Evolutionary conservation across 1,139 yeast species (phyloP).

Genomic region (Pneumocystis oryctolagi): DNA sequence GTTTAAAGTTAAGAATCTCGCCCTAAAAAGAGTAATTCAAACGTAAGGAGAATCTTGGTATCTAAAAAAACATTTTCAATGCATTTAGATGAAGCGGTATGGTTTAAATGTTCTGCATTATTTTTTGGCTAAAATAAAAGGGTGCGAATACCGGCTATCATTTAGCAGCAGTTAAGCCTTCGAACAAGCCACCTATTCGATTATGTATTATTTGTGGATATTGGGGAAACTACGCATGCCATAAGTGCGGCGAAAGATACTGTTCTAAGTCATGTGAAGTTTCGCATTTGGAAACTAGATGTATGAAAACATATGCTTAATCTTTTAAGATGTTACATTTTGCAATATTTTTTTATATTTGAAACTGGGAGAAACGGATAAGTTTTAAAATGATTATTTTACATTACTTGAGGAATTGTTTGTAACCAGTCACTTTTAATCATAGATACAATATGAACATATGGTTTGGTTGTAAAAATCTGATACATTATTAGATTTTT

Average conservation of each 20-base stretch:
- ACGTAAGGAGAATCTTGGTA: constrained; percentile 24
- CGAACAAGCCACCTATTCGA: constrained; percentile 25
- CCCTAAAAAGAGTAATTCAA: constrained; percentile 9
- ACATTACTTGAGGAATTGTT: constrained; percentile 43
- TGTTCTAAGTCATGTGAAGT: constrained; percentile 27
- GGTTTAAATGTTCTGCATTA: not conserved
- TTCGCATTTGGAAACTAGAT: constrained; percentile 30
- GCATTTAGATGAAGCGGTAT: constrained; percentile 29
- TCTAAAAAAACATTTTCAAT: constrained; percentile 29
- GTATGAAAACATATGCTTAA: constrained; percentile 14
- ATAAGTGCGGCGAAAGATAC: constrained; percentile 27
- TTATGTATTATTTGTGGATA: constrained; percentile 32
- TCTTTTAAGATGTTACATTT: not conserved
- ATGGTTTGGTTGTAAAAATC: constrained; percentile 60
- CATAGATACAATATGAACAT: constrained; percentile 78
- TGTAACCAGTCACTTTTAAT: constrained; percentile 76
- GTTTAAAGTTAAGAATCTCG: constrained; percentile 12
- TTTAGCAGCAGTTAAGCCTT: constrained; percentile 22
- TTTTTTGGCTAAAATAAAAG: constrained; percentile 18
- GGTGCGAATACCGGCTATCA: constrained; percentile 13
- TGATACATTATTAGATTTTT: not conserved
- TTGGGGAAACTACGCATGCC: constrained; percentile 26
- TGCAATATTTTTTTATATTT: not conserved
- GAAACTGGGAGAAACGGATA: not conserved
- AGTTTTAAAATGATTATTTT: not conserved